These are phyloP conservation scores for Suillus hirtellus DNA, from an alignment of 768 basidiomycete genomes.

Conservation along the genomic window DNA sequence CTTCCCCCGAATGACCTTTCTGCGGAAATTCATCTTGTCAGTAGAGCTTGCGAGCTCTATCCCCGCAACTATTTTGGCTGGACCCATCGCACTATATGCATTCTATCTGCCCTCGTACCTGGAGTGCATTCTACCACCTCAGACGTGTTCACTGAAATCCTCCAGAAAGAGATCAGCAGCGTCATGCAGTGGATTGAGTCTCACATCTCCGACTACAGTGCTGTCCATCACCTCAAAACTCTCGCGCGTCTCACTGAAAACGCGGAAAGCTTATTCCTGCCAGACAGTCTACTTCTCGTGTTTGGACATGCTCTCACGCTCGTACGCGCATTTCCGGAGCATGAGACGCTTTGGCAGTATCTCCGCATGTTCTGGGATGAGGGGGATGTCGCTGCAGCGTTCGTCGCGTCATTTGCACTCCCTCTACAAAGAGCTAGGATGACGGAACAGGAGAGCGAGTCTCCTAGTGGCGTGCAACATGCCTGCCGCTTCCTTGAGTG, in stretches of 20 bases:
- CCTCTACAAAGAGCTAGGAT: not conserved
- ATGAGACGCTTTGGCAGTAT: constrained; percentile 72
- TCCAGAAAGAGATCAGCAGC: constrained; percentile 39
- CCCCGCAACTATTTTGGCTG: constrained; percentile 78
- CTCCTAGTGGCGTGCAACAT: constrained; percentile 78
- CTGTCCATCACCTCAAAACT: constrained; percentile 53
- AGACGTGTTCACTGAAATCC: constrained; percentile 30
- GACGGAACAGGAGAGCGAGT: not conserved
- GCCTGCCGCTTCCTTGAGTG: constrained; percentile 65
- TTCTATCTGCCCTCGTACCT: constrained; percentile 33
- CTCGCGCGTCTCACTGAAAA: constrained; percentile 26
- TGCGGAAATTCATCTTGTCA: constrained; percentile 50
- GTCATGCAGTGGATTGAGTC: constrained; percentile 54
- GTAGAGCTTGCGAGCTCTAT: constrained; percentile 57
- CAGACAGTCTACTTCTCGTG: constrained; percentile 11
- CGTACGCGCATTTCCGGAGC: constrained; percentile 49
- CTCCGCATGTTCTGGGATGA: constrained; percentile 33
- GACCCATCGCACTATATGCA: constrained; percentile 57
- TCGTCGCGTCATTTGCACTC: not conserved
- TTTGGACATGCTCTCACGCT: constrained; percentile 49
- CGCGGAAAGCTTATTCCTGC: constrained; percentile 17
- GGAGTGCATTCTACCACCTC: constrained; percentile 20
- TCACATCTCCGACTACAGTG: constrained; percentile 71
- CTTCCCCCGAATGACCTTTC: constrained; percentile 39
- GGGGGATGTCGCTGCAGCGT: not conserved